These are phyloP conservation scores for Eurotiales sp. DNA, from an alignment of 2,329 filamentous ascomycete genomes.

Conservation along the genomic window DNA sequence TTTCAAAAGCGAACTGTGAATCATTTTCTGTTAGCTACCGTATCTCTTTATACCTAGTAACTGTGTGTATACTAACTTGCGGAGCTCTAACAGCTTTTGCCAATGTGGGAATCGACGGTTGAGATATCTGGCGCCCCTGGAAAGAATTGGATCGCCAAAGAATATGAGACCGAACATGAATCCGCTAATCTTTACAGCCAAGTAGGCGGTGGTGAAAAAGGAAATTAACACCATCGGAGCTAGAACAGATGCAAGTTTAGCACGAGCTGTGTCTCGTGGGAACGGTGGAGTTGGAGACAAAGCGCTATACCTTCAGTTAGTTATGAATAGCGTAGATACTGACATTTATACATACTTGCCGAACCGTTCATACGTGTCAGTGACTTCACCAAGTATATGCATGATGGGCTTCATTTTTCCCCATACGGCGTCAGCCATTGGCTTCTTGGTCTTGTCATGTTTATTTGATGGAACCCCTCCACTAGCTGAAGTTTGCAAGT, in stretches of 20 bases:
- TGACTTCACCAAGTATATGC: constrained; percentile 58
- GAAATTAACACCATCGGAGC: constrained; percentile 52
- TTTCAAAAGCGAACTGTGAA: constrained; percentile 66
- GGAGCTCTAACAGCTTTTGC: constrained; percentile 69
- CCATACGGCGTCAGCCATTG: constrained; percentile 69
- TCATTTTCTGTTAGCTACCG: constrained; percentile 20
- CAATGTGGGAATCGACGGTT: constrained; percentile 60
- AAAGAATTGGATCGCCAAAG: constrained; percentile 74
- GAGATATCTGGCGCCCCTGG: constrained; percentile 52
- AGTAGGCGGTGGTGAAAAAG: constrained; percentile 54
- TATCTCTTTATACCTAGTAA: background rate
- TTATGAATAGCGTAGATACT: background rate
- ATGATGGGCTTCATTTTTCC: constrained; percentile 70
- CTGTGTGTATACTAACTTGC: constrained; percentile 46
- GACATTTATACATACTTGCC: constrained; percentile 48
- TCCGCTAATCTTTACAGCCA: constrained; percentile 61
- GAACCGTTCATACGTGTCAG: constrained; percentile 62
- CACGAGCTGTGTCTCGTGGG: constrained; percentile 48
- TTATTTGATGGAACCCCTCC: constrained; percentile 50
- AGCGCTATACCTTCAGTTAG: constrained; percentile 38
- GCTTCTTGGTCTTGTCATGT: constrained; percentile 74
- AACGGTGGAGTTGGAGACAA: constrained; percentile 64
- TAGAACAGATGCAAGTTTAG: constrained; percentile 54
- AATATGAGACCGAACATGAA: constrained; percentile 70
- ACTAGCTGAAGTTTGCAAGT: constrained; percentile 51